These are phyloP conservation scores for Pythium coloratum DNA, from an alignment of 352 stramenopile genomes.

Conservation along the genomic window DNA sequence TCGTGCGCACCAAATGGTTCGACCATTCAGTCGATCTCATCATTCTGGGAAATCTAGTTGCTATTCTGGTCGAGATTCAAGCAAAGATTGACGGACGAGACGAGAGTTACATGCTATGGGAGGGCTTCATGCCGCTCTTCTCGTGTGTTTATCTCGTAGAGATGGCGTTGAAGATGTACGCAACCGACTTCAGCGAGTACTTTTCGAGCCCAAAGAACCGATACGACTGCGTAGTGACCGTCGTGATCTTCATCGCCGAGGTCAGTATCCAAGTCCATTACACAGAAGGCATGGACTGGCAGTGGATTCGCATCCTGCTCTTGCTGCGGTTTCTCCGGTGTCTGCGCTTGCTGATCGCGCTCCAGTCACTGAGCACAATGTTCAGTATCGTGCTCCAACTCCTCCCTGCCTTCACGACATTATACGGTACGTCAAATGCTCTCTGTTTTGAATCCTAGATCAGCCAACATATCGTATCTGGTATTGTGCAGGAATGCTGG, in stretches of 20 bases:
- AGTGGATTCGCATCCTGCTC: slow-evolving; percentile 58
- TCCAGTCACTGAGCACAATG: slow-evolving; percentile 51
- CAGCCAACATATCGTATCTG: neutral
- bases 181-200: slow-evolving; percentile 54
- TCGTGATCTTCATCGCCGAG: slow-evolving; percentile 54
- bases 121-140: slow-evolving; percentile 68
- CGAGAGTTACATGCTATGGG: slow-evolving; percentile 33
- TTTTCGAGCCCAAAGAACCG: slow-evolving; percentile 68
- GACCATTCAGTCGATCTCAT: slow-evolving; percentile 40
- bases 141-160: slow-evolving; percentile 71
- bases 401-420: slow-evolving; percentile 53
- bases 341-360: slow-evolving; percentile 46
- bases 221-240: slow-evolving; percentile 81
- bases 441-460: neutral
- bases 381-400: slow-evolving; percentile 52
- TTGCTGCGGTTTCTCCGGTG: slow-evolving; percentile 60
- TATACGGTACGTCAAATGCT: slow-evolving; percentile 38
- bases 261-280: slow-evolving; percentile 57
- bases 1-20: slow-evolving; percentile 36
- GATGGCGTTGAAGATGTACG: slow-evolving; percentile 83
- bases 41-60: slow-evolving; percentile 44
- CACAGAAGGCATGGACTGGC: slow-evolving; percentile 36
- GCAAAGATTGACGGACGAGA: slow-evolving; percentile 38
- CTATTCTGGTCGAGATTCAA: slow-evolving; percentile 55
- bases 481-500: slow-evolving; percentile 40